These are phyloP conservation scores for Fraxinus floribunda DNA, from an alignment of 305 asterid genomes.

Conservation along the genomic window DNA sequence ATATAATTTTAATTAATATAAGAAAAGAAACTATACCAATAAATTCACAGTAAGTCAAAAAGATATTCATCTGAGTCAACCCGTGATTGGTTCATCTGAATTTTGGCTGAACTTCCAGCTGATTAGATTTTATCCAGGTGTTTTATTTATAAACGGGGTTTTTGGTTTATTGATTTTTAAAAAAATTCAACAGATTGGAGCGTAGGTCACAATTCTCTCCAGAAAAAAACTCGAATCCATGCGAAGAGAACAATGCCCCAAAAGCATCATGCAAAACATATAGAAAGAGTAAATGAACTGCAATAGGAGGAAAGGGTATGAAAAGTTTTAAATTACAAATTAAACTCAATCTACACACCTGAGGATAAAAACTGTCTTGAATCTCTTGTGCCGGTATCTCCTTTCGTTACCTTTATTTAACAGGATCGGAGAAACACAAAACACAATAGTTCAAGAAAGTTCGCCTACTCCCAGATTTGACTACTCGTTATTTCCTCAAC, in stretches of 20 bases:
- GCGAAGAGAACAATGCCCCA: not conserved
- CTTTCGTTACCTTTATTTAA: slow-evolving; percentile 17
- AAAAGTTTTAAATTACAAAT: slow-evolving; percentile 17
- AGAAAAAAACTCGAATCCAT: not conserved
- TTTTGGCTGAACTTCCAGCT: not conserved
- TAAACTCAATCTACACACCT: slow-evolving; percentile 15
- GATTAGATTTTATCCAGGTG: not conserved
- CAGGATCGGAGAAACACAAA: slow-evolving; percentile 1
- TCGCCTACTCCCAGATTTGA: slow-evolving; percentile 10
- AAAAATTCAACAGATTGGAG: not conserved
- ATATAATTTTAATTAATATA: not conserved
- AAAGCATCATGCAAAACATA: not conserved
- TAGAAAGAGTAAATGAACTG: slow-evolving; percentile 14
- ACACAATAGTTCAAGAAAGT: slow-evolving; percentile 18
- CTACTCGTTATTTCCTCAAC: slow-evolving; percentile 18
- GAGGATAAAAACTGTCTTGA: not conserved
- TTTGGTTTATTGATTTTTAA: not conserved
- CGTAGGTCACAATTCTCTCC: not conserved
- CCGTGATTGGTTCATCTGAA: not conserved
- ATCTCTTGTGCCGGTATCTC: not conserved
- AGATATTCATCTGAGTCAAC: not conserved
- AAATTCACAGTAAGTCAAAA: not conserved
- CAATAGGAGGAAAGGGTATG: slow-evolving; percentile 1
- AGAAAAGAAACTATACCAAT: not conserved
- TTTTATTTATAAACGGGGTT: not conserved